A percentile compares a stretch with the other conserved stretches of the same genome.
Evolutionary conservation across 306 rosid genomes (phyloP).

Genomic region (Quercus cerris): DNA sequence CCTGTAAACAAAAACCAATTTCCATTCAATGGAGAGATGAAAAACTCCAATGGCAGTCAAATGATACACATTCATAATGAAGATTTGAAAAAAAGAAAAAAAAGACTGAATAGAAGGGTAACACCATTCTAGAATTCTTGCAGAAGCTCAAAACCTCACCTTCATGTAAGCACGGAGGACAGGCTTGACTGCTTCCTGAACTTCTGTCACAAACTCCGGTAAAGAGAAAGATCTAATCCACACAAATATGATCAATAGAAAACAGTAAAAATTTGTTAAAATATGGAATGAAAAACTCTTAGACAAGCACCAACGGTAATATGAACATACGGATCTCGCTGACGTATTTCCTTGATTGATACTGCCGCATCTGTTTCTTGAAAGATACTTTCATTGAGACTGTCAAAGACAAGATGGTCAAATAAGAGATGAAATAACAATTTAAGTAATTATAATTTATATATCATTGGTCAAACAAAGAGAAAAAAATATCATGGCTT

Average conservation of each 20-base stretch:
- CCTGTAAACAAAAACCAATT: constrained; percentile 40
- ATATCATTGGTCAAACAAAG: constrained; percentile 13
- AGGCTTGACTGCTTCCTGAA: constrained; percentile 85
- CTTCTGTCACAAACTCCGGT: constrained; percentile 77
- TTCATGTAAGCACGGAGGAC: constrained; percentile 82
- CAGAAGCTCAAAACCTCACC: constrained; percentile 39
- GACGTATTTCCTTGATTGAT: constrained; percentile 80
- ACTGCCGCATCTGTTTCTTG: constrained; percentile 92
- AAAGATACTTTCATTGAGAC: constrained; percentile 78
- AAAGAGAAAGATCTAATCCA: constrained; percentile 65
- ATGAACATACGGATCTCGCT: constrained; percentile 78
- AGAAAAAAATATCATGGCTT: constrained; percentile 2
- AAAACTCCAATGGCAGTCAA: constrained; percentile 19
- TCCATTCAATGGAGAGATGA: constrained; percentile 10
- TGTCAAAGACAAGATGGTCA: constrained; percentile 31
- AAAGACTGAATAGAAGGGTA: not conserved
- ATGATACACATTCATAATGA: constrained; percentile 5
- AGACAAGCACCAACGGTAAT: constrained; percentile 14
- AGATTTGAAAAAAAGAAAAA: not conserved
- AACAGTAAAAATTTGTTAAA: constrained; percentile 17
- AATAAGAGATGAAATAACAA: not conserved
- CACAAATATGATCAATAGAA: constrained; percentile 18
- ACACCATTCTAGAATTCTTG: constrained; percentile 4
- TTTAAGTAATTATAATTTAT: not conserved
- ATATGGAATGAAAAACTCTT: not conserved